phyloP scores from a whole-genome alignment of 805 yeast genomes.

The Starmerella geochares region DNA sequence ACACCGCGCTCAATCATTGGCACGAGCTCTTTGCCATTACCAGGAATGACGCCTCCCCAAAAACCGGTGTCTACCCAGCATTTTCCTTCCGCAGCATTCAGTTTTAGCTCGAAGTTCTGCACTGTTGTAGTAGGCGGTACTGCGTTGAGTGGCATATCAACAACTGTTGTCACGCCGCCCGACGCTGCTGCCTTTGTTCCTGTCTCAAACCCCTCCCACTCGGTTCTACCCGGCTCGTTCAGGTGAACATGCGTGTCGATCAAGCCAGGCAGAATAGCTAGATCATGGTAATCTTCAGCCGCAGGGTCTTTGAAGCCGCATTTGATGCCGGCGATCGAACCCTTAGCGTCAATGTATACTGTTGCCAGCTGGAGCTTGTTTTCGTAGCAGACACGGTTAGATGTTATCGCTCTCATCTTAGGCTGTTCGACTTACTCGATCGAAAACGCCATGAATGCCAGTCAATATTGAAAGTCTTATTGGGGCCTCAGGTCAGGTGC shows the following conservation, averaged over 20 bases:
- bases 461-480: no score
- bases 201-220: constrained; percentile 97
- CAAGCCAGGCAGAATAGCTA: constrained; percentile 72
- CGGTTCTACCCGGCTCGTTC: constrained; percentile 96
- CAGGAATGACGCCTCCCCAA: constrained; percentile 93
- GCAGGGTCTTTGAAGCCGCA: constrained; percentile 27
- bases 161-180: constrained; percentile 92
- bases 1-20: constrained; percentile 81
- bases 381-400: constrained; percentile 25
- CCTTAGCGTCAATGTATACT: constrained; percentile 34
- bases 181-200: constrained; percentile 91
- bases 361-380: constrained; percentile 27
- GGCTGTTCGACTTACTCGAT: neutral
- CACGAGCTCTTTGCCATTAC: constrained; percentile 53
- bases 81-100: constrained; percentile 68
- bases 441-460: no score
- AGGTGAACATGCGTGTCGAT: constrained; percentile 91
- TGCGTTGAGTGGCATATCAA: constrained; percentile 94
- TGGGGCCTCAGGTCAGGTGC: neutral
- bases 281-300: constrained; percentile 47
- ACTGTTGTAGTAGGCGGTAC: constrained; percentile 90
- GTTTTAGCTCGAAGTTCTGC: constrained; percentile 60
- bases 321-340: constrained; percentile 48
- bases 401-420: constrained; percentile 8
- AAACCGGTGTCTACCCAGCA: constrained; percentile 90